Conservation (phyloP, 2,329 filamentous ascomycete species). For the Pyricularia grisea region DNA sequence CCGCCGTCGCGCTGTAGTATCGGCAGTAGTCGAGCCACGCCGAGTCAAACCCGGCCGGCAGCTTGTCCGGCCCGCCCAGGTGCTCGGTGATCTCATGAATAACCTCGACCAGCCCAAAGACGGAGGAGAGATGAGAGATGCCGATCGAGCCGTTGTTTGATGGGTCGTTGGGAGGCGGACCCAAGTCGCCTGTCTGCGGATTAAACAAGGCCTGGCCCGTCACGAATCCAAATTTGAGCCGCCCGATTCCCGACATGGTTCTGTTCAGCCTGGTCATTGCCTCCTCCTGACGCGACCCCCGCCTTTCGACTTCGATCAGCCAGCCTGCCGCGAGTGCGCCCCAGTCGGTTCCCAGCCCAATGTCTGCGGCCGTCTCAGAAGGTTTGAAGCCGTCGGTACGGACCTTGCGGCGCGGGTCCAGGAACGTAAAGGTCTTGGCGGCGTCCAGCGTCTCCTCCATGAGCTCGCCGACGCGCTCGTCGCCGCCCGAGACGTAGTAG, state of each 20-base stretch:
- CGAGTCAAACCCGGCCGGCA: slow-evolving; percentile 38
- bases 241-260: slow-evolving; percentile 39
- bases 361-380: slow-evolving; percentile 30
- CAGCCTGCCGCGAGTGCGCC: slow-evolving; percentile 45
- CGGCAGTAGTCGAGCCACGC: slow-evolving; percentile 52
- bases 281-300: slow-evolving; percentile 41
- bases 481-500: slow-evolving; percentile 47
- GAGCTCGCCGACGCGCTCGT: slow-evolving; percentile 47
- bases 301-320: slow-evolving; percentile 51
- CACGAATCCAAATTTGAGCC: slow-evolving; percentile 48
- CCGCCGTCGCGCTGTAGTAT: slow-evolving; percentile 39
- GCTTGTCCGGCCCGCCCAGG: slow-evolving; percentile 25
- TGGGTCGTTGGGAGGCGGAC: slow-evolving; percentile 41
- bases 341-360: slow-evolving; percentile 51
- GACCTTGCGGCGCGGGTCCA: slow-evolving; percentile 51
- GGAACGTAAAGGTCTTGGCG: slow-evolving; percentile 38
- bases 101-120: slow-evolving; percentile 51
- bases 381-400: slow-evolving; percentile 40
- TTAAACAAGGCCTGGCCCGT: slow-evolving; percentile 45
- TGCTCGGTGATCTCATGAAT: slow-evolving; percentile 44
- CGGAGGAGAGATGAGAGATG: slow-evolving; percentile 45
- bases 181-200: slow-evolving; percentile 35
- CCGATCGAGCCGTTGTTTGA: slow-evolving; percentile 39
- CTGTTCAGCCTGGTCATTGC: slow-evolving; percentile 38
- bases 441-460: slow-evolving; percentile 40